These are phyloP conservation scores for Babesia divergens DNA, from an alignment of 169 alveolate genomes.

Conservation along the genomic window DNA sequence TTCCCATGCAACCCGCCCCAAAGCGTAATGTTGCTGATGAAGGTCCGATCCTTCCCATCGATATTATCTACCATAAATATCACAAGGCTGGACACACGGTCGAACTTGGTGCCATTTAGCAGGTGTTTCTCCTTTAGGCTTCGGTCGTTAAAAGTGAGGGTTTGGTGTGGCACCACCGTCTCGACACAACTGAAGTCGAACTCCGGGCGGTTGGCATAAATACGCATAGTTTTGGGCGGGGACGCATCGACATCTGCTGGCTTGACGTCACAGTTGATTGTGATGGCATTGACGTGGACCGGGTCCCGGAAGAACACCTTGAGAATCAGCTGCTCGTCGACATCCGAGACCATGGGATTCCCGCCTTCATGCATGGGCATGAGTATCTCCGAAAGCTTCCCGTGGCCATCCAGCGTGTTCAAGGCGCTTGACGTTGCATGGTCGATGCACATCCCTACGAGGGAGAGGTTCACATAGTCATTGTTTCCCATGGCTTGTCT, in stretches of 20 bases:
- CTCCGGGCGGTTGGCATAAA: conserved; percentile 52
- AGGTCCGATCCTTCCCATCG: conserved; percentile 26
- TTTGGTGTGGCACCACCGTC: conserved; percentile 29
- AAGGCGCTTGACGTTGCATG: conserved; percentile 29
- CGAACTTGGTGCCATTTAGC: conserved; percentile 47
- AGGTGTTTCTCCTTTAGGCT: neutral
- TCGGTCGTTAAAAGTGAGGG: conserved; percentile 5
- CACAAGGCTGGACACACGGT: conserved; percentile 28
- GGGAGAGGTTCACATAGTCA: conserved; percentile 25
- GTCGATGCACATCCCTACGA: conserved; percentile 32
- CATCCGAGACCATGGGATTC: conserved; percentile 45
- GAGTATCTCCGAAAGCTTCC: conserved; percentile 13
- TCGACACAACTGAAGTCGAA: conserved; percentile 49
- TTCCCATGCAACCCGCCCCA: conserved; percentile 32
- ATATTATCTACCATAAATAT: conserved; percentile 32
- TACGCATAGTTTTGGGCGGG: conserved; percentile 38
- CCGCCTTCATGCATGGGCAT: neutral
- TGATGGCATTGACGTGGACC: conserved; percentile 6
- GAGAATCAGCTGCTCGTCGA: conserved; percentile 60
- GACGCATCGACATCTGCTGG: conserved; percentile 25
- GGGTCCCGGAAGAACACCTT: conserved; percentile 48
- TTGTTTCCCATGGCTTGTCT: neutral
- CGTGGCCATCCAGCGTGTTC: conserved; percentile 11
- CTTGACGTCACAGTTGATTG: conserved; percentile 4
- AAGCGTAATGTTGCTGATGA: conserved; percentile 11